Evolutionary conservation across 2,329 filamentous ascomycete species (phyloP).

Genomic region (Botrytis cinerea): DNA sequence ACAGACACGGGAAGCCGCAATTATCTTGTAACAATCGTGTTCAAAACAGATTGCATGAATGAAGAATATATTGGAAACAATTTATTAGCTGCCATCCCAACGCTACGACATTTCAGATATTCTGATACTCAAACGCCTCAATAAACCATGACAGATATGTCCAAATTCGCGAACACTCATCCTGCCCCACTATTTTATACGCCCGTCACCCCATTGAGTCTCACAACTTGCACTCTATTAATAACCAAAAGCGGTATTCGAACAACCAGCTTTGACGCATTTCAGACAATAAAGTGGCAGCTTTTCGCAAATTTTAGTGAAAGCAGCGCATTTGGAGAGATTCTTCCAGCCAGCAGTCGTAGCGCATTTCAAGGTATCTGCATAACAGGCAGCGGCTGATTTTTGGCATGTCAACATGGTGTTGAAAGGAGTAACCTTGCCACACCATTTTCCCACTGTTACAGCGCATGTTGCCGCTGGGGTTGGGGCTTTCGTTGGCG

Average conservation of each 20-base stretch:
- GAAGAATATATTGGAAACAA: constrained; percentile 8
- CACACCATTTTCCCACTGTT: constrained; percentile 18
- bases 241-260: constrained; percentile 15
- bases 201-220: neutral
- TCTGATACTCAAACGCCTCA: neutral
- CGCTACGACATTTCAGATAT: constrained; percentile 12
- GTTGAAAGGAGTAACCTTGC: constrained; percentile 13
- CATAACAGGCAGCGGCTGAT: constrained; percentile 16
- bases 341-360: constrained; percentile 16
- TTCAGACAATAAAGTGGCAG: constrained; percentile 19
- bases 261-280: constrained; percentile 8
- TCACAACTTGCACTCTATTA: constrained; percentile 9
- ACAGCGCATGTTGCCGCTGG: constrained; percentile 16
- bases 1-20: neutral
- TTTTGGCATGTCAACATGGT: constrained; percentile 20
- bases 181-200: neutral
- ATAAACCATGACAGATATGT: neutral
- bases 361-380: constrained; percentile 14
- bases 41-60: constrained; percentile 18
- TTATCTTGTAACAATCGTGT: neutral
- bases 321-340: neutral
- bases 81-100: neutral
- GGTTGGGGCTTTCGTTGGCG: neutral
- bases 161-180: neutral
- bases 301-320: constrained; percentile 15